These are phyloP conservation scores for Pelargonium fulgidum DNA, from an alignment of 441 rosid genomes.

Conservation along the genomic window DNA sequence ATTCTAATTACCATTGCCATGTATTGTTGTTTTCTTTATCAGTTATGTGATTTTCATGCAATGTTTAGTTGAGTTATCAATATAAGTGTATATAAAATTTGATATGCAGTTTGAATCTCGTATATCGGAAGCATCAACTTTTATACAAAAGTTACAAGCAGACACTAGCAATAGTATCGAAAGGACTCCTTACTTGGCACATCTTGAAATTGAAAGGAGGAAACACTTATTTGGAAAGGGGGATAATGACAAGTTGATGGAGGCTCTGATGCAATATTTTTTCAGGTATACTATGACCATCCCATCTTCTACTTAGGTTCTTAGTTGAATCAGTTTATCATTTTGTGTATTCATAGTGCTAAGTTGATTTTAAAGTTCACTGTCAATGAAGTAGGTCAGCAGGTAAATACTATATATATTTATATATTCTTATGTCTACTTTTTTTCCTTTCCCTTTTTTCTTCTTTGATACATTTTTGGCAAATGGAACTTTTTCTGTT, in stretches of 20 bases:
- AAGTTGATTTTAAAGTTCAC: not conserved
- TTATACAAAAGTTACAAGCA: constrained; percentile 58
- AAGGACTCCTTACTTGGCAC: constrained; percentile 74
- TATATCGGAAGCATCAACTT: constrained; percentile 54
- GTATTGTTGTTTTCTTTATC: not conserved
- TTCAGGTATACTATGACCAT: constrained; percentile 39
- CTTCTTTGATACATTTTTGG: not conserved
- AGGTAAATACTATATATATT: not conserved
- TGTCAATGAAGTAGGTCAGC: not conserved
- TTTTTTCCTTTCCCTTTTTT: not conserved
- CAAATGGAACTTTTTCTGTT: constrained; percentile 19
- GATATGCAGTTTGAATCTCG: constrained; percentile 74
- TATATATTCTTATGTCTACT: constrained; percentile 1
- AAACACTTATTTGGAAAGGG: constrained; percentile 65
- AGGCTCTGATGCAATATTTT: constrained; percentile 62
- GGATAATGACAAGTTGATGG: constrained; percentile 49
- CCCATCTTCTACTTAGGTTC: constrained; percentile 8
- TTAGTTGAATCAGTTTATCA: not conserved
- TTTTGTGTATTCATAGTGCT: not conserved
- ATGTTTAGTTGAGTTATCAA: constrained; percentile 15
- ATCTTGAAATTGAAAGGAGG: constrained; percentile 83
- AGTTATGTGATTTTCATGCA: constrained; percentile 8
- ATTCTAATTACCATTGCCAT: constrained; percentile 8
- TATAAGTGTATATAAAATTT: constrained; percentile 20
- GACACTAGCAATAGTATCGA: constrained; percentile 39